These are phyloP conservation scores for Halteria grandinella DNA, from an alignment of 73 alveolate genomes.

Conservation along the genomic window DNA sequence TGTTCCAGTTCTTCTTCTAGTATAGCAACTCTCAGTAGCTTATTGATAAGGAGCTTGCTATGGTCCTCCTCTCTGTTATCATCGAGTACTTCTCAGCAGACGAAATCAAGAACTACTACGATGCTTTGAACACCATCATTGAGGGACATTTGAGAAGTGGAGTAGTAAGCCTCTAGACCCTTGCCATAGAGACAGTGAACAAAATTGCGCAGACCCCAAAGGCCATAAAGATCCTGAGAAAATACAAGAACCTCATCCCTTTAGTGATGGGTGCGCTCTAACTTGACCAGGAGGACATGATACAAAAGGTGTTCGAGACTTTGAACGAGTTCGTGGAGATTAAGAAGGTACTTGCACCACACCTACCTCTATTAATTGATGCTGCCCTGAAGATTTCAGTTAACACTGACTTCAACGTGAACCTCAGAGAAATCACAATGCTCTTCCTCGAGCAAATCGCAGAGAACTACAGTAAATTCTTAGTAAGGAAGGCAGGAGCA, in stretches of 20 bases:
- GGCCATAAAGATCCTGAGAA: constrained; percentile 45
- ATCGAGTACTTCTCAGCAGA: constrained; percentile 69
- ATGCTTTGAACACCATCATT: constrained; percentile 30
- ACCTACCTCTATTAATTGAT: constrained; percentile 37
- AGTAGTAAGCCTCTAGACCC: constrained; percentile 15
- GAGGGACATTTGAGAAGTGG: constrained; percentile 55
- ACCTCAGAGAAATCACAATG: constrained; percentile 61
- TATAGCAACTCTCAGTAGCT: constrained; percentile 39
- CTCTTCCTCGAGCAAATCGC: constrained; percentile 67
- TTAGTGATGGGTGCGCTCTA: constrained; percentile 49
- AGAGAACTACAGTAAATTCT: constrained; percentile 48
- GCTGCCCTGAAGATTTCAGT: constrained; percentile 59
- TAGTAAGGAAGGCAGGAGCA: constrained; percentile 49
- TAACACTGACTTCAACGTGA: constrained; percentile 23
- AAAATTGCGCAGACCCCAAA: constrained; percentile 63
- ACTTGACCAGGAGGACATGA: constrained; percentile 65
- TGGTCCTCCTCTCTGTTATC: constrained; percentile 64
- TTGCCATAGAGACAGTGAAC: constrained; percentile 63
- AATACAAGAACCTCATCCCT: constrained; percentile 61
- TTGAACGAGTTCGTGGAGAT: constrained; percentile 56
- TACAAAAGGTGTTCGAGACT: constrained; percentile 65
- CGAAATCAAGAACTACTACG: constrained; percentile 63
- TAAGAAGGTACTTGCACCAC: constrained; percentile 64
- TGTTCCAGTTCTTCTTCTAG: constrained; percentile 65
- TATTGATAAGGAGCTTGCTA: constrained; percentile 56